A percentile compares a stretch with the other conserved stretches of the same genome.
Evolutionary conservation across 768 basidiomycete genomes (phyloP).

Genomic region (Lentinula detonsa): DNA sequence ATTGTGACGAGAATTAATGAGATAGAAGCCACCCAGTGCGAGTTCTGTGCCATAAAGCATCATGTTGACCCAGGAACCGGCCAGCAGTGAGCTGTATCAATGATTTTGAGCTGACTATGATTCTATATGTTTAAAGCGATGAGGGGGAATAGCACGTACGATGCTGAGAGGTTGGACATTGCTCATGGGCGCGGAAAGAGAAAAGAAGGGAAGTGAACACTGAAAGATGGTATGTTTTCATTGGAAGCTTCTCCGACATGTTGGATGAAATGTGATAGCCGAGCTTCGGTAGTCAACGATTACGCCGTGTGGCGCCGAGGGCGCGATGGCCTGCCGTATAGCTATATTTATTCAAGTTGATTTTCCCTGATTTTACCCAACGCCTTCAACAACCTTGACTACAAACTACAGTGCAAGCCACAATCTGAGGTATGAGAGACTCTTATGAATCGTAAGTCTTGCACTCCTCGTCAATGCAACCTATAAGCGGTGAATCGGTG

Average conservation of each 20-base stretch:
- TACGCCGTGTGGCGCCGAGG: neutral
- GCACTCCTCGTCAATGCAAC: too few relatives aligned
- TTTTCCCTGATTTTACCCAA: too few relatives aligned
- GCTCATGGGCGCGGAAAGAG: neutral
- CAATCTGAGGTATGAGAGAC: too few relatives aligned
- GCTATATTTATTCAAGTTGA: neutral
- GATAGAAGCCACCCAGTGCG: neutral
- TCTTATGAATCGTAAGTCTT: too few relatives aligned
- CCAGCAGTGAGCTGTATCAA: neutral
- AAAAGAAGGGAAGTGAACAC: neutral
- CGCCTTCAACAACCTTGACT: too few relatives aligned
- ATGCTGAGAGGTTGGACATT: neutral
- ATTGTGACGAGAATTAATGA: neutral
- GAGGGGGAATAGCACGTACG: neutral
- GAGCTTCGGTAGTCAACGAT: neutral
- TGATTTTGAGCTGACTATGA: neutral
- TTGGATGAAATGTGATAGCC: neutral
- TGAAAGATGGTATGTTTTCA: neutral
- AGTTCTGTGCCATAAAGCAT: neutral
- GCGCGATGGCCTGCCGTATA: neutral
- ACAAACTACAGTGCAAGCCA: too few relatives aligned
- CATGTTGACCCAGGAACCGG: slow-evolving; percentile 6
- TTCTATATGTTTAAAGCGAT: neutral
- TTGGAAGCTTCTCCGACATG: neutral
- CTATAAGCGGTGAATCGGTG: too few relatives aligned